Conservation (phyloP, 306 rosid species). For the Fragaria iinumae region DNA sequence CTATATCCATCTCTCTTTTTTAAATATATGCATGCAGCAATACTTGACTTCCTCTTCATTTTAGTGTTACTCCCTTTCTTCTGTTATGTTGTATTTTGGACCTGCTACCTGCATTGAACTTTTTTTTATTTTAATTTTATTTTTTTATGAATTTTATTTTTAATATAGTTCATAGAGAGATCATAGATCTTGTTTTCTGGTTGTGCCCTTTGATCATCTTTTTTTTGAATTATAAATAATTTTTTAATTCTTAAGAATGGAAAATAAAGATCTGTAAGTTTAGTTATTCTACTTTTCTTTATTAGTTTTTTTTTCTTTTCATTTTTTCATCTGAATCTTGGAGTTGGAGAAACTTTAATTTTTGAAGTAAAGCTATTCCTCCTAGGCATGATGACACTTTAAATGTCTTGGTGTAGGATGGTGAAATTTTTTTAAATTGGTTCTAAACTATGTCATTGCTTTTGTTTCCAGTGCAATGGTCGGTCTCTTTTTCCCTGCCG, state of each 20-base stretch:
- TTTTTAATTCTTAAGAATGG: background rate
- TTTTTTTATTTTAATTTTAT: too few species aligned
- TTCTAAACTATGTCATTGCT: conserved; percentile 26
- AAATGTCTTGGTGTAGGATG: background rate
- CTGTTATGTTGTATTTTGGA: background rate
- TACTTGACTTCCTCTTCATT: background rate
- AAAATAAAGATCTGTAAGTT: background rate
- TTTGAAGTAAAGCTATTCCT: background rate
- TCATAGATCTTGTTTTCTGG: background rate
- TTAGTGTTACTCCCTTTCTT: background rate
- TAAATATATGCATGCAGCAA: background rate
- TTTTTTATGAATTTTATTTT: background rate
- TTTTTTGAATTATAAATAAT: too few species aligned
- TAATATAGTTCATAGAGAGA: background rate
- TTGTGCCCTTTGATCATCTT: background rate
- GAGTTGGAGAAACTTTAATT: background rate
- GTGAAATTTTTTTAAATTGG: conserved; percentile 9
- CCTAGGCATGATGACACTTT: background rate
- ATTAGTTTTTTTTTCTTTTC: background rate
- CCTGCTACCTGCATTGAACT: background rate
- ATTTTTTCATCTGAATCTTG: background rate
- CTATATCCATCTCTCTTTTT: background rate
- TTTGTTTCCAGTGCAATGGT: conserved; percentile 81
- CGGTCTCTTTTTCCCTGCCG: conserved; percentile 99
- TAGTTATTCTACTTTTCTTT: background rate